phyloP scores from a whole-genome alignment of 495 filamentous ascomycete genomes.

The Penicillium goetzii region DNA sequence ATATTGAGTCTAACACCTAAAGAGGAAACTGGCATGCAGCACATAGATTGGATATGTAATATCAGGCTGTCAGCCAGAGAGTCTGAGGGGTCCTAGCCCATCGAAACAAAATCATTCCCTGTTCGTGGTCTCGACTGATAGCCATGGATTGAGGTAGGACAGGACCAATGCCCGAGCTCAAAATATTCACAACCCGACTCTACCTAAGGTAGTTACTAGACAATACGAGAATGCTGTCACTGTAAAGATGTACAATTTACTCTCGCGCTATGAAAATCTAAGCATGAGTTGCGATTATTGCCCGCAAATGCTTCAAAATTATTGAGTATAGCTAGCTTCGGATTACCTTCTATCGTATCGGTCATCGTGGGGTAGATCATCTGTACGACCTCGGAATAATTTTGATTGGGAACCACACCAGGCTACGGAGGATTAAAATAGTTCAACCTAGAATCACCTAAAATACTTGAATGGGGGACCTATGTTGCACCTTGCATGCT shows the following conservation, averaged over 20 bases:
- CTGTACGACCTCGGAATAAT: conserved; percentile 17
- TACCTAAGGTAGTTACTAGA: background rate
- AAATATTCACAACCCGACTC: conserved; percentile 20
- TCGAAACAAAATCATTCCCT: conserved; percentile 21
- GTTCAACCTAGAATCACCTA: background rate
- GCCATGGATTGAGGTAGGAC: conserved; percentile 26
- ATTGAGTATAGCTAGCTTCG: background rate
- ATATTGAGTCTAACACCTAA: background rate
- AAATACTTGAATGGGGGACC: background rate
- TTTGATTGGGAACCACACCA: conserved; percentile 22
- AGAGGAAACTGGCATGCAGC: background rate
- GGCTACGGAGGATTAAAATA: conserved; percentile 16
- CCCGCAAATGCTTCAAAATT: background rate
- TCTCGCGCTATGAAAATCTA: background rate
- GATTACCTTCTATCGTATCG: too few species aligned
- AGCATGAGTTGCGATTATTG: background rate
- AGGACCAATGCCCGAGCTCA: conserved; percentile 20
- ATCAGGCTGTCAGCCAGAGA: background rate
- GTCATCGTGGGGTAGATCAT: background rate
- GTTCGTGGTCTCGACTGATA: conserved; percentile 14
- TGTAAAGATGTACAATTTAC: background rate
- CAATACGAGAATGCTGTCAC: background rate
- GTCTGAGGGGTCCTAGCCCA: conserved; percentile 16
- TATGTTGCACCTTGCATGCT: background rate
- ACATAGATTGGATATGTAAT: background rate